Evolutionary conservation across 768 basidiomycete species (phyloP).

Genomic region (Boletus rufocinnamomeus): DNA sequence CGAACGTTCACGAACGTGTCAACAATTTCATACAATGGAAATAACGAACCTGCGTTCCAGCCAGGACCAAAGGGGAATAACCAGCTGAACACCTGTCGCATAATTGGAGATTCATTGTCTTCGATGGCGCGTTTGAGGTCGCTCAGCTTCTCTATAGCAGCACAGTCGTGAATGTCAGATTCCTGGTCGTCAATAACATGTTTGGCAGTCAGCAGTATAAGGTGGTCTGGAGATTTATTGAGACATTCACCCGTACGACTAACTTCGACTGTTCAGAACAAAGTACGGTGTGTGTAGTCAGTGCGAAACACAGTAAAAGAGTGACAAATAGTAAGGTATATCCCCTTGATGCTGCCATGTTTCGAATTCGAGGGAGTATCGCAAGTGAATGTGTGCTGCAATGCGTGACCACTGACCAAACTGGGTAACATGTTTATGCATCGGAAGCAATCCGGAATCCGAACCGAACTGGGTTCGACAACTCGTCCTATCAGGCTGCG

Average conservation of each 20-base stretch:
- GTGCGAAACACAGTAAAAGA: slow-evolving; percentile 44
- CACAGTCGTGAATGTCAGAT: slow-evolving; percentile 45
- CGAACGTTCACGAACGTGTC: slow-evolving; percentile 25
- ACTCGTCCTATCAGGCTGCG: not conserved
- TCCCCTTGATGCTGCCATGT: slow-evolving; percentile 23
- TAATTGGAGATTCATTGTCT: slow-evolving; percentile 65
- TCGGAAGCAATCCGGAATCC: slow-evolving; percentile 30
- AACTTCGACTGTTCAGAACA: slow-evolving; percentile 25
- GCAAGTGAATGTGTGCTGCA: slow-evolving; percentile 3
- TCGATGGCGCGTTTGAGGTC: slow-evolving; percentile 63
- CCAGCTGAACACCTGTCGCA: slow-evolving; percentile 78
- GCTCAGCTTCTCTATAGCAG: slow-evolving; percentile 48
- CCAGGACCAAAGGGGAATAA: slow-evolving; percentile 91
- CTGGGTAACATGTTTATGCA: not conserved
- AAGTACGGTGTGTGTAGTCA: slow-evolving; percentile 21
- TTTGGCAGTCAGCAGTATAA: slow-evolving; percentile 11
- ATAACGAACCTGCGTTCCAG: slow-evolving; percentile 68
- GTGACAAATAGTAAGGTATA: slow-evolving; percentile 38
- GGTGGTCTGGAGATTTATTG: not conserved
- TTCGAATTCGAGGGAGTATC: slow-evolving; percentile 3
- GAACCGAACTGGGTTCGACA: slow-evolving; percentile 2
- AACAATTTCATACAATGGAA: slow-evolving; percentile 4
- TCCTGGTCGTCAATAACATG: slow-evolving; percentile 35
- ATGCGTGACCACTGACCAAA: not conserved
- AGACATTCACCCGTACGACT: slow-evolving; percentile 34